Base-by-base conservation (phyloP, 129 eudicot species). In the Chrysanthemum lavandulifolium region DNA sequence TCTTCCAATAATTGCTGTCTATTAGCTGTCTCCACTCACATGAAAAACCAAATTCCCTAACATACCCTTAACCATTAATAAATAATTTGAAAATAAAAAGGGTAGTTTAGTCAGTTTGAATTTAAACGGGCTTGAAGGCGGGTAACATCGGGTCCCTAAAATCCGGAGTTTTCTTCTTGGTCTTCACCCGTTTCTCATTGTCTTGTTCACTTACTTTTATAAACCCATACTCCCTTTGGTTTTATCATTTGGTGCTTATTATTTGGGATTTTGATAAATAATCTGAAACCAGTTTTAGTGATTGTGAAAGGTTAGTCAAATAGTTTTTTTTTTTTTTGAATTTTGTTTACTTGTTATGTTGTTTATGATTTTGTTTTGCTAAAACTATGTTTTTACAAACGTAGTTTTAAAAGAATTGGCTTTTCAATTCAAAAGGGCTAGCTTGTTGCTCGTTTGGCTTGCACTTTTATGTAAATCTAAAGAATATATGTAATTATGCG, bases 131-230 rank as follows among this genome's bases (percentile, higher is more conserved):
- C 49, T 40, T 40, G 57, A 72, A 54, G 82, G 82, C 82, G 82
- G 82, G 82, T 72, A 78, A 65, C 82, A 78, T 72, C 73, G 12
- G 68, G 82, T 48, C 82, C 82, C 78, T 78, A 72, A 72, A 72
- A 40, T 49, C 73, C 73, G 82, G 45, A 78, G 1, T 40, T 40
- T 40, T 60, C 54, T 49, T 79, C 74, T 74, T 60, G 7, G 79
- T 79, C 71, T 68, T 58, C 71, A 65, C 58, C 71, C 13, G 25
- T 19, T 23, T 15, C 65, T 69, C 74, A 79, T 36, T 36, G 43
- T 36, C 43, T 5, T 33, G 27, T 55, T 55, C 47, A 18, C 48
- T 3, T 51, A 65, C 59, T 73, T 16, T 73, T 3, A 10, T 6
- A 29, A 18, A 78, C 23, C 33, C 49, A 23, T 19, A 74, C 71